phyloP scores from a whole-genome alignment of 1,139 yeast species.

The Saccharomyces pastorianus region DNA sequence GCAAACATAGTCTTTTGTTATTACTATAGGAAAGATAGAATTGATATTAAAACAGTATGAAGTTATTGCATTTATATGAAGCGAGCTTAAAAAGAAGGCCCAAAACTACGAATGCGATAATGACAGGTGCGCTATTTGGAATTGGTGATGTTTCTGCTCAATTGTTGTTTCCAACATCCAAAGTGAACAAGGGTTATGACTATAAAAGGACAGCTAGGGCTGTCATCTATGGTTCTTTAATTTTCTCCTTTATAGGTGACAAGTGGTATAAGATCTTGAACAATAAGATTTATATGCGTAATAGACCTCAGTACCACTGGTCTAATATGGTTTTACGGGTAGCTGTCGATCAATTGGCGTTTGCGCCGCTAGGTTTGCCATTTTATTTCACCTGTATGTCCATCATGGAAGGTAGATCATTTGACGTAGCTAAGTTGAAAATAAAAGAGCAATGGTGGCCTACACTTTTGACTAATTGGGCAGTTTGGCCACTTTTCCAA shows the following conservation, averaged over 20 bases:
- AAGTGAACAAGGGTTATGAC: conserved; percentile 32
- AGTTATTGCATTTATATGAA: conserved; percentile 36
- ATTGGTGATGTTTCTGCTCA: conserved; percentile 74
- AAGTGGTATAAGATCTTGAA: conserved; percentile 61
- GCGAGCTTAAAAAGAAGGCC: conserved; percentile 41
- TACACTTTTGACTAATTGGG: conserved; percentile 66
- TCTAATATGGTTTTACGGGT: conserved; percentile 42
- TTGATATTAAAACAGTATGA: background rate
- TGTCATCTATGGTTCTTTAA: conserved; percentile 60
- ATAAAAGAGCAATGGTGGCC: conserved; percentile 46
- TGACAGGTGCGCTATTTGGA: conserved; percentile 60
- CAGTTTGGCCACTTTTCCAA: conserved; percentile 84
- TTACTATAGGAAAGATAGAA: background rate
- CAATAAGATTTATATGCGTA: conserved; percentile 31
- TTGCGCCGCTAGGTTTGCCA: conserved; percentile 73
- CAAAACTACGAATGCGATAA: conserved; percentile 45
- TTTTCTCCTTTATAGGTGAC: conserved; percentile 71
- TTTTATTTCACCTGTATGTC: conserved; percentile 64
- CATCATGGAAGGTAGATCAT: conserved; percentile 45
- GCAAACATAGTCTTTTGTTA: background rate
- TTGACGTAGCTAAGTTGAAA: conserved; percentile 36
- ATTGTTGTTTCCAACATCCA: conserved; percentile 37
- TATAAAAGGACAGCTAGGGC: conserved; percentile 54
- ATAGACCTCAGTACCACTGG: conserved; percentile 24
- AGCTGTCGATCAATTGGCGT: conserved; percentile 59